Evolutionary conservation across 257 asterid genomes (phyloP).

Genomic region (Nicotiana tomentosiformis): DNA sequence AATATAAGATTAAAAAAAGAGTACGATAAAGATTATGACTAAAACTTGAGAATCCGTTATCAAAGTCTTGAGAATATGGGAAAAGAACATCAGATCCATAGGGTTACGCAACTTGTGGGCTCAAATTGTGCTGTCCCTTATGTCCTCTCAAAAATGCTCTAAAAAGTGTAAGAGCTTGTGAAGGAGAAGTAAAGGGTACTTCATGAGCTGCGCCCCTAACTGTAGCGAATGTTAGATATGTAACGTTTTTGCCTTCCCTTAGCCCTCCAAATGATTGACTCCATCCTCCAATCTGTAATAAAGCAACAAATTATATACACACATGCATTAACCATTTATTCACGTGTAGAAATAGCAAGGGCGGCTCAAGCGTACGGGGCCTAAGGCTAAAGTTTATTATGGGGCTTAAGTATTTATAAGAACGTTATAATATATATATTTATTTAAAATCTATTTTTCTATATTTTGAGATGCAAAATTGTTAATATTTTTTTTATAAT

Average conservation of each 20-base stretch:
- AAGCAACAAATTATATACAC: background rate
- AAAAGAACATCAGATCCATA: background rate
- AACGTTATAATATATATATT: too few species aligned
- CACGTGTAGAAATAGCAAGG: too few species aligned
- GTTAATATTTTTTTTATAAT: too few species aligned
- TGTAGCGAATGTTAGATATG: constrained; percentile 20
- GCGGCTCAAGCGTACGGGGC: too few species aligned
- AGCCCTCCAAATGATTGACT: constrained; percentile 15
- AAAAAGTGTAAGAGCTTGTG: constrained; percentile 22
- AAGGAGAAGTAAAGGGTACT: constrained; percentile 26
- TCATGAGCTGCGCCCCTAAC: constrained; percentile 24
- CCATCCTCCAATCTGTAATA: constrained; percentile 21
- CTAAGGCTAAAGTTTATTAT: too few species aligned
- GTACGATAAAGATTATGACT: background rate
- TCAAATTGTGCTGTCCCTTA: background rate
- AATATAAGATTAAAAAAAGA: background rate
- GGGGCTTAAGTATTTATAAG: too few species aligned
- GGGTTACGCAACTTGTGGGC: background rate
- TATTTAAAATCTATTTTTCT: too few species aligned
- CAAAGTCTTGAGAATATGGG: background rate
- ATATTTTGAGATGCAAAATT: too few species aligned
- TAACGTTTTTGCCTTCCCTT: background rate
- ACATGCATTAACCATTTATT: too few species aligned
- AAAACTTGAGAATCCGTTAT: background rate
- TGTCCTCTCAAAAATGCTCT: constrained; percentile 4